These are phyloP conservation scores for Perkinsus chesapeaki DNA, from an alignment of 169 alveolate species.

Conservation along the genomic window DNA sequence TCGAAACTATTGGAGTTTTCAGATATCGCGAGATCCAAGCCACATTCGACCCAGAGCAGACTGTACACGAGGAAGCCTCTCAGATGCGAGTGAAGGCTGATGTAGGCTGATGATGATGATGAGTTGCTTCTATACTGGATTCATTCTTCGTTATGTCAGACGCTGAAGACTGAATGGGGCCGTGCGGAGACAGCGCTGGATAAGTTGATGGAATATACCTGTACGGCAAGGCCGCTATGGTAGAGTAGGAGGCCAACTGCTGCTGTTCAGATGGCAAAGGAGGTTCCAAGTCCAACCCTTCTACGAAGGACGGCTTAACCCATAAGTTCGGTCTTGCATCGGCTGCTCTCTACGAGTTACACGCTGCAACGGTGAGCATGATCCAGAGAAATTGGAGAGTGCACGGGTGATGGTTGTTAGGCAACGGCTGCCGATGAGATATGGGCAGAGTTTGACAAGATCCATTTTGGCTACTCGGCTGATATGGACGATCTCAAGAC, in stretches of 20 bases:
- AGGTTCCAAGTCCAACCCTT: neutral
- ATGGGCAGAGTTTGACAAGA: neutral
- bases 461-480: neutral
- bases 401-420: neutral
- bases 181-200: neutral
- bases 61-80: neutral
- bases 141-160: neutral
- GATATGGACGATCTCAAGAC: neutral
- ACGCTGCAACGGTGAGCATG: neutral
- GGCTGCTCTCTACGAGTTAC: neutral
- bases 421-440: neutral
- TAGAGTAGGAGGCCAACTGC: neutral
- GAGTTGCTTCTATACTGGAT: neutral
- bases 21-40: neutral
- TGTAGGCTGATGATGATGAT: neutral
- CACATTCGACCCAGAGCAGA: neutral
- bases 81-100: neutral
- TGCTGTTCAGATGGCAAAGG: neutral
- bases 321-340: neutral
- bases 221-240: neutral
- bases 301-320: neutral
- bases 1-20: neutral
- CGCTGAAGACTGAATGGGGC: neutral
- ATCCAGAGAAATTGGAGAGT: neutral
- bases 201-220: neutral